These are phyloP conservation scores for Forsythia suspensa DNA, from an alignment of 257 asterid genomes.

Conservation along the genomic window DNA sequence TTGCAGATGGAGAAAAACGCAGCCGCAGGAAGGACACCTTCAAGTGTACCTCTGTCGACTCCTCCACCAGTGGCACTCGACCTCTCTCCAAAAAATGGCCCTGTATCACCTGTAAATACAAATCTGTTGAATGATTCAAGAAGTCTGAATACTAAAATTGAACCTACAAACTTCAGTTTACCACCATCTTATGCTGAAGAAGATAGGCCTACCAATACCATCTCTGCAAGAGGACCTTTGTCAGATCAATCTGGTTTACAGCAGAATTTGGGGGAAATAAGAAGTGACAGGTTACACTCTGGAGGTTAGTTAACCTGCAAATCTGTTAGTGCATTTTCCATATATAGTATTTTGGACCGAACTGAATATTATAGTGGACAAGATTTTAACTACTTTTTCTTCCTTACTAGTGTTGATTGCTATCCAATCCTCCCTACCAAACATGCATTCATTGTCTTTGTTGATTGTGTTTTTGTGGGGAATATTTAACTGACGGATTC, in stretches of 20 bases:
- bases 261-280: conserved; percentile 60
- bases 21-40: conserved; percentile 95
- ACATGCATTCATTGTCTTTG: not conserved
- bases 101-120: conserved; percentile 75
- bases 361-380: not conserved
- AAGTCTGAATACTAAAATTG: conserved; percentile 52
- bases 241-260: conserved; percentile 52
- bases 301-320: conserved; percentile 57
- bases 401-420: not conserved
- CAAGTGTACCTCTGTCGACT: conserved; percentile 95
- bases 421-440: not conserved
- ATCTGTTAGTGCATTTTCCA: conserved; percentile 2
- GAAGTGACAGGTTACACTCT: conserved; percentile 73
- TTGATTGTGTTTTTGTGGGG: not conserved
- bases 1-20: conserved; percentile 98
- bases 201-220: conserved; percentile 41
- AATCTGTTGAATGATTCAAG: conserved; percentile 58
- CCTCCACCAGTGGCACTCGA: conserved; percentile 85
- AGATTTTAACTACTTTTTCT: not conserved
- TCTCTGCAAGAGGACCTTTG: conserved; percentile 42
- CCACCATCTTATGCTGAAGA: conserved; percentile 85
- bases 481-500: conserved; percentile 6
- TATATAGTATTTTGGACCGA: not conserved
- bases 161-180: conserved; percentile 75
- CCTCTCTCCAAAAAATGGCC: conserved; percentile 73